Conservation (phyloP, 768 basidiomycete species). For the Sarcodon aspratus region DNA sequence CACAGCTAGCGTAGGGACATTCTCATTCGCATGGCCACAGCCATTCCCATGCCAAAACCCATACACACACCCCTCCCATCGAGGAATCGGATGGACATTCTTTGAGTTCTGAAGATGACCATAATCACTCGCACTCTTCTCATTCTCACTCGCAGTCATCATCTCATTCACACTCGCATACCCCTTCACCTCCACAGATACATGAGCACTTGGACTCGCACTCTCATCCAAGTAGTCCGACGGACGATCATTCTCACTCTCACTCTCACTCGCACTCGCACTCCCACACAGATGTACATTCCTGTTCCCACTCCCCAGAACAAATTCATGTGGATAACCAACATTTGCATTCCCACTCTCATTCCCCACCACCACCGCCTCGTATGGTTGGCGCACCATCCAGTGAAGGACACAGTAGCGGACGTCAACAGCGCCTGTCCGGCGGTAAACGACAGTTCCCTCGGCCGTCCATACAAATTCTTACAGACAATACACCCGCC, state of each 20-base stretch:
- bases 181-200: slow-evolving; percentile 9
- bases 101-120: slow-evolving; percentile 10
- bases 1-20: neutral
- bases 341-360: slow-evolving; percentile 16
- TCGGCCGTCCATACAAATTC: slow-evolving; percentile 12
- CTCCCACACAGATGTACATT: slow-evolving; percentile 16
- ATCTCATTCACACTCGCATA: slow-evolving; percentile 10
- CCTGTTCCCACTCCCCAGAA: slow-evolving; percentile 8
- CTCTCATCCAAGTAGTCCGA: slow-evolving; percentile 1
- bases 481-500: slow-evolving; percentile 8
- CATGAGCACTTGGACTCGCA: slow-evolving; percentile 15
- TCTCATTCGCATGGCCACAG: slow-evolving; percentile 1
- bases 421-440: neutral
- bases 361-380: neutral
- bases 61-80: slow-evolving; percentile 16
- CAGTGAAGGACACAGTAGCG: neutral
- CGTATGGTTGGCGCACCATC: too few species aligned
- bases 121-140: slow-evolving; percentile 6
- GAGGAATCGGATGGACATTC: slow-evolving; percentile 4
- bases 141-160: slow-evolving; percentile 6
- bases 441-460: neutral
- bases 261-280: slow-evolving; percentile 12
- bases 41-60: slow-evolving; percentile 17
- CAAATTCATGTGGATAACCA: slow-evolving; percentile 15
- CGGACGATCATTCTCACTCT: slow-evolving; percentile 9